Base-by-base conservation (phyloP, 2,329 filamentous ascomycete genomes). In the Fusarium scirpi region DNA sequence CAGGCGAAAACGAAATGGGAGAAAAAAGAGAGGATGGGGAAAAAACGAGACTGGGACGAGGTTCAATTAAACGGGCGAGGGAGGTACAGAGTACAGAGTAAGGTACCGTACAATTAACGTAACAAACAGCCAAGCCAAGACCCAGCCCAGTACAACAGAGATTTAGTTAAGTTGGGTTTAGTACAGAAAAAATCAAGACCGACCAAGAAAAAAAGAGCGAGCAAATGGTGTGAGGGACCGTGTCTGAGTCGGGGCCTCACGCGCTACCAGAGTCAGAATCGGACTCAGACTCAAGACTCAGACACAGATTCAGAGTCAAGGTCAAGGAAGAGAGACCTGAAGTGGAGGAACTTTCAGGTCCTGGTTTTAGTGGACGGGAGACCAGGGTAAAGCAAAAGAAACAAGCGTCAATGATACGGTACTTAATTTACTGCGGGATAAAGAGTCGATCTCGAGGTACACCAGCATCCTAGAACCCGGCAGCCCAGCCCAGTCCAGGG, bases 211-310 rank as follows among this genome's bases (percentile, higher is more conserved):
- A 51, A 52, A 52, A 51, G 47, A 61, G 41, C 43, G 29, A 56
- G n/a, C 61, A 47, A 48, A 73, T 73, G 72, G 71, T 60, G 65
- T 69, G 70, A 71, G 69, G 61, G 61, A 67, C 64, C 68, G 70
- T 66, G 58, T 74, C 68, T 72, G 70, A 74, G 70, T 75, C 70
- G 72, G 72, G 66, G 68, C 68, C 70, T 70, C 57, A 55, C 57
- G 70, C 68, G 67, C 67, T 70, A 66, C 51, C 34, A 65, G 54
- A 56, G 58, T 63, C 58, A 63, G 57, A 60, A 27, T 56, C 49
- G 16, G 34, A 47, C 29, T 45, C 20, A 32, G 52, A 30, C 30
- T 49, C 22, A n/a, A n/a, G 30, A 25, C 20, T 32, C 22, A 47
- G 29, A 48, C 18, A 18, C 52, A 41, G 58, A 67, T 38, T 38